These are phyloP conservation scores for Glomus cerebriforme DNA, from an alignment of 192 early-diverging fungal genomes.

Conservation along the genomic window DNA sequence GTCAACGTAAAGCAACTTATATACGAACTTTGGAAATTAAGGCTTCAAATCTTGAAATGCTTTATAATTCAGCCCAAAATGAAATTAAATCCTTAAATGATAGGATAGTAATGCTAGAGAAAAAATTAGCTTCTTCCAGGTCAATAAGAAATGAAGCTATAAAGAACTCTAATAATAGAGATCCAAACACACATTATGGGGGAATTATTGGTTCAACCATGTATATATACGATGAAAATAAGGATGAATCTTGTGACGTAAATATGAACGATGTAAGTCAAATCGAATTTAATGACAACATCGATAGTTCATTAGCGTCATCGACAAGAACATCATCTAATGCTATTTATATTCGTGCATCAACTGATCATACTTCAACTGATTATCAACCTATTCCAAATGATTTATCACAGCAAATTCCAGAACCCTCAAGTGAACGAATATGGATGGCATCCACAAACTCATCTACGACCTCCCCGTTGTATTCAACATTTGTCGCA, in stretches of 20 bases:
- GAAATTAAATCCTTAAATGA: constrained; percentile 27
- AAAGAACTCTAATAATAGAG: neutral
- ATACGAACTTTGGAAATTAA: constrained; percentile 1
- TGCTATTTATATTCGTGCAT: neutral
- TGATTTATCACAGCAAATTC: neutral
- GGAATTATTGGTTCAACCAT: neutral
- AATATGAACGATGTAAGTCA: neutral
- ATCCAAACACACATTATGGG: neutral
- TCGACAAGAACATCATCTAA: neutral
- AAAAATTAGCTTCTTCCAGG: neutral
- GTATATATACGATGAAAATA: neutral
- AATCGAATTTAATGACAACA: neutral
- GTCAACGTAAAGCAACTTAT: constrained; percentile 19
- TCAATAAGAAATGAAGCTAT: neutral
- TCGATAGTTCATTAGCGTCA: too few relatives aligned
- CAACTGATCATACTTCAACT: too few relatives aligned
- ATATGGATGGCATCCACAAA: too few relatives aligned
- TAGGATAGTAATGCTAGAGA: neutral
- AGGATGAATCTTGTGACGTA: neutral
- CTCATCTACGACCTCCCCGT: too few relatives aligned
- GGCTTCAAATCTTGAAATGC: neutral
- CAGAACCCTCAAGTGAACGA: too few relatives aligned
- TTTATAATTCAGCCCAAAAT: neutral
- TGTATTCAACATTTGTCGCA: too few relatives aligned
- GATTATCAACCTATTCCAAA: neutral